A percentile compares a stretch with the other conserved stretches of the same genome.
Conservation (phyloP, 768 basidiomycete genomes). For the Trametes cinnabarina region DNA sequence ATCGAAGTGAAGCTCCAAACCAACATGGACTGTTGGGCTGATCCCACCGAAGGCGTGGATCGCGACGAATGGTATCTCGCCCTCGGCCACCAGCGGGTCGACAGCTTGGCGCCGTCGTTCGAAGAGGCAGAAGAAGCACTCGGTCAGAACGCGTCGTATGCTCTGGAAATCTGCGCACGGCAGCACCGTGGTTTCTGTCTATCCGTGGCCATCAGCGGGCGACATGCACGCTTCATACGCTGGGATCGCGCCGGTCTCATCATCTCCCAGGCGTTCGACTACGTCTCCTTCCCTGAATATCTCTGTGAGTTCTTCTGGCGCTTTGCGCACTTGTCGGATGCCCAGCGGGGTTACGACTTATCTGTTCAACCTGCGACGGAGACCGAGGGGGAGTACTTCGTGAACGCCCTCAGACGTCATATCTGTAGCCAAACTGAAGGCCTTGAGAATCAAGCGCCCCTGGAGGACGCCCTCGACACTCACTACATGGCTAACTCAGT, state of each 20-base stretch:
- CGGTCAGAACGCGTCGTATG: slow-evolving; percentile 4
- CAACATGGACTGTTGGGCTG: background rate
- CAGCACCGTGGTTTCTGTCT: slow-evolving; percentile 7
- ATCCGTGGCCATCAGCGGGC: background rate
- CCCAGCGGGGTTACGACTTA: slow-evolving; percentile 4
- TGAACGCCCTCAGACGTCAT: background rate
- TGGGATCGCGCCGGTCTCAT: slow-evolving; percentile 9
- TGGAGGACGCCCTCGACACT: background rate
- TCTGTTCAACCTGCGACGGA: background rate
- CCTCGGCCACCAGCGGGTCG: background rate
- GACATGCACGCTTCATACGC: background rate
- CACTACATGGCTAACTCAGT: background rate
- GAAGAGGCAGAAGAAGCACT: background rate
- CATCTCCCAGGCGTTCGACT: slow-evolving; percentile 6
- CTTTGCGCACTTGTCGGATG: background rate
- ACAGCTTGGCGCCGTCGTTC: background rate
- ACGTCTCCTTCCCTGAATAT: background rate
- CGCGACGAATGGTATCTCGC: background rate
- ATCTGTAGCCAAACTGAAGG: background rate
- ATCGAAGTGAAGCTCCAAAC: background rate
- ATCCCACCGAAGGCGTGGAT: background rate
- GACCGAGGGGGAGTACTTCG: background rate
- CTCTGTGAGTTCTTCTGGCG: background rate
- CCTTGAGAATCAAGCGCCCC: too few species aligned
- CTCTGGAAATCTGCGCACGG: background rate